Evolutionary conservation across 495 filamentous ascomycete genomes (phyloP).

Genomic region (Penicillium lagena): DNA sequence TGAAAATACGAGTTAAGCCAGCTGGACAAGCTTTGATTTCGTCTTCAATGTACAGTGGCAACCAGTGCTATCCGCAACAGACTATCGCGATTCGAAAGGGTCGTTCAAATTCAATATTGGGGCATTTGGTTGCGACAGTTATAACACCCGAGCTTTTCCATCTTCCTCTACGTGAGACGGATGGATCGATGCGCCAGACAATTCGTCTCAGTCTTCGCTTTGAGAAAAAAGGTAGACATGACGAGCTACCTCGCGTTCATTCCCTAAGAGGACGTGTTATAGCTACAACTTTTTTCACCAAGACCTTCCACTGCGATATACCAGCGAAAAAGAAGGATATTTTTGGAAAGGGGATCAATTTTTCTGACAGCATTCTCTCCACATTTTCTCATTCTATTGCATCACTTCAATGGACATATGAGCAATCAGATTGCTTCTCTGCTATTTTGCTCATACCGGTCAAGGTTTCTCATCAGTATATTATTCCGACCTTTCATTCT

Average conservation of each 20-base stretch:
- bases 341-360: constrained; percentile 6
- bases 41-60: constrained; percentile 42
- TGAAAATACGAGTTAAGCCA: constrained; percentile 60
- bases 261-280: constrained; percentile 5
- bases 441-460: constrained; percentile 57
- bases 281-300: constrained; percentile 10
- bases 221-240: background rate
- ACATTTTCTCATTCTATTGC: constrained; percentile 1
- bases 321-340: constrained; percentile 5
- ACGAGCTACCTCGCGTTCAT: constrained; percentile 2
- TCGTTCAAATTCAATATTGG: constrained; percentile 49
- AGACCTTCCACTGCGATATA: background rate
- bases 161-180: constrained; percentile 31
- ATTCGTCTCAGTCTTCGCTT: constrained; percentile 4
- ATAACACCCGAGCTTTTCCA: constrained; percentile 56
- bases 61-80: constrained; percentile 54
- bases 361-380: background rate
- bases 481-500: constrained; percentile 65
- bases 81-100: constrained; percentile 47
- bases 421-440: constrained; percentile 36
- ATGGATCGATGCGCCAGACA: constrained; percentile 4
- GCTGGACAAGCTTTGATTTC: constrained; percentile 58
- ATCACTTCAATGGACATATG: constrained; percentile 1
- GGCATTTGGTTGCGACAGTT: constrained; percentile 54
- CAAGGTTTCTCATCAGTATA: constrained; percentile 48